Percentiles rank a stretch among this genome's conserved stretches.
These are phyloP conservation scores for Helichrysum umbraculigerum DNA, from an alignment of 129 eudicot species.

Conservation along the genomic window DNA sequence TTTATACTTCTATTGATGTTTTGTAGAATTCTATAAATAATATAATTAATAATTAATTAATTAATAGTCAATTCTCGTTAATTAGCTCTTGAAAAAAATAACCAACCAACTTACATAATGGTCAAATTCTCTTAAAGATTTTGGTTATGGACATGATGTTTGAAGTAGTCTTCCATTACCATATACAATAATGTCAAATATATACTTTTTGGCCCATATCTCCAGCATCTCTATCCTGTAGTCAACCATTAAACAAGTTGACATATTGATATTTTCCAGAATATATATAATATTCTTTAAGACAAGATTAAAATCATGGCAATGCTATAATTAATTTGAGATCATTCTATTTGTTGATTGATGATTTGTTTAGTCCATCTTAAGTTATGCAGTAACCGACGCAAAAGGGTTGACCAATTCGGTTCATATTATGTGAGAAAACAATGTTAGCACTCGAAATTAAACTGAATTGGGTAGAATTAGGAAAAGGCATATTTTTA, in stretches of 20 bases:
- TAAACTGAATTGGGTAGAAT: background rate
- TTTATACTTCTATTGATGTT: no score
- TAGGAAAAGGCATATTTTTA: background rate
- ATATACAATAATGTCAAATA: constrained; percentile 13
- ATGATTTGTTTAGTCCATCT: background rate
- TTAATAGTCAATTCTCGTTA: background rate
- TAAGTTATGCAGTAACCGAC: background rate
- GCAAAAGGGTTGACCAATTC: constrained; percentile 5
- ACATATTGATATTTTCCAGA: background rate
- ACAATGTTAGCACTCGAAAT: background rate
- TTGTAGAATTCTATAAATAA: no score
- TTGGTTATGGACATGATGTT: constrained; percentile 13
- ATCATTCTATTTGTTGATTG: background rate
- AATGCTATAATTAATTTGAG: background rate
- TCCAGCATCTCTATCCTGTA: background rate
- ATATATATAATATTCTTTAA: background rate
- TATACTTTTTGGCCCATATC: constrained; percentile 22
- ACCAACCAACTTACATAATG: background rate
- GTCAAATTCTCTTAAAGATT: background rate
- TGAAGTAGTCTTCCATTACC: constrained; percentile 37
- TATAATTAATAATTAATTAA: no score
- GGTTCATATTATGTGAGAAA: constrained; percentile 15
- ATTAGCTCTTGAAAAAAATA: background rate
- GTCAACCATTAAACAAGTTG: constrained; percentile 43
- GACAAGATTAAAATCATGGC: background rate